Conservation (phyloP, 73 alveolate genomes). For the Symbiodinium pilosum region DNA sequence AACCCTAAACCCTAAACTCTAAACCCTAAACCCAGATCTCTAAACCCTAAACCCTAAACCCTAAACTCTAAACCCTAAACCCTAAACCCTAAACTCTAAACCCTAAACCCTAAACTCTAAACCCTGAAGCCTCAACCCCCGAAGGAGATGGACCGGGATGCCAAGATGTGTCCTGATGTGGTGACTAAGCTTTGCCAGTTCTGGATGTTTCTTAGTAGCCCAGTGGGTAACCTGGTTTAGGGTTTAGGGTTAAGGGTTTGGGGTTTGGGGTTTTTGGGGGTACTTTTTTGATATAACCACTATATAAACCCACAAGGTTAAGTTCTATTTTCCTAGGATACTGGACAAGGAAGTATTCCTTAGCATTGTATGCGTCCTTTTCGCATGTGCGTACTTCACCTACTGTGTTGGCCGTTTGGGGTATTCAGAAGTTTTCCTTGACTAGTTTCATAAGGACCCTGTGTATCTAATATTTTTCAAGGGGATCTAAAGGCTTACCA, state of each 20-base stretch:
- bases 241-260: background rate
- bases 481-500: too few species aligned
- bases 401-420: too few species aligned
- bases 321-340: too few species aligned
- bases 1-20: background rate
- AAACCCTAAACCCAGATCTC: background rate
- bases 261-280: background rate
- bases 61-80: slow-evolving; percentile 5
- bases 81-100: slow-evolving; percentile 5
- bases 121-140: background rate
- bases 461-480: too few species aligned
- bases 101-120: background rate
- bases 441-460: too few species aligned
- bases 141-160: slow-evolving; percentile 69
- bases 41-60: slow-evolving; percentile 5
- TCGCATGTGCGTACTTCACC: too few species aligned
- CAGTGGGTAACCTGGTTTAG: background rate
- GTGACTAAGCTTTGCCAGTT: slow-evolving; percentile 51
- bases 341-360: too few species aligned
- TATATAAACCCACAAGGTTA: too few species aligned
- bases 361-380: too few species aligned
- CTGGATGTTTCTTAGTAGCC: background rate
- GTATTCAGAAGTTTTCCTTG: too few species aligned
- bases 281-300: too few species aligned
- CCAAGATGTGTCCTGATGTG: slow-evolving; percentile 40